These are phyloP conservation scores for Aspergillus sp. DNA, from an alignment of 2,329 filamentous ascomycete genomes.

Conservation along the genomic window DNA sequence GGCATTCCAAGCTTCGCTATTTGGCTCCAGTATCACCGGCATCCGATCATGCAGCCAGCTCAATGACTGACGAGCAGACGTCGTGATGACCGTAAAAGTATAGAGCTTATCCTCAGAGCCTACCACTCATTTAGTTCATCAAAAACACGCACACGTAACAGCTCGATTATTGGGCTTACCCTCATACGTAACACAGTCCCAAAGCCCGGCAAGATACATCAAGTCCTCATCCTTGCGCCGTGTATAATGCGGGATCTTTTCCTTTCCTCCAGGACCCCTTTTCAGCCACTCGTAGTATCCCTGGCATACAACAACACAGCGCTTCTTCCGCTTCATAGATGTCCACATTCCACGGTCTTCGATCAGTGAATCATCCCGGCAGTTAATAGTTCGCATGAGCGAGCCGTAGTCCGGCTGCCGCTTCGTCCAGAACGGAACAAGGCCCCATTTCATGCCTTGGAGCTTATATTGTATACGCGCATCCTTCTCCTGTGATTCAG, in stretches of 20 bases:
- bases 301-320: constrained; percentile 83
- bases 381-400: constrained; percentile 90
- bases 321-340: constrained; percentile 82
- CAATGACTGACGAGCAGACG: constrained; percentile 77
- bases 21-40: constrained; percentile 85
- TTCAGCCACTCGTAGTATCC: constrained; percentile 98
- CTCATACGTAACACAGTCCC: constrained; percentile 83
- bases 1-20: constrained; percentile 64
- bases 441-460: constrained; percentile 93
- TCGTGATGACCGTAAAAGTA: constrained; percentile 94
- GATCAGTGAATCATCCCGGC: constrained; percentile 80
- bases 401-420: constrained; percentile 73
- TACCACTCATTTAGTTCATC: constrained; percentile 23
- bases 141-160: not conserved
- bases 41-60: constrained; percentile 90
- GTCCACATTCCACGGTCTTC: constrained; percentile 84
- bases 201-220: constrained; percentile 88
- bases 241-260: constrained; percentile 81
- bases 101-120: constrained; percentile 69
- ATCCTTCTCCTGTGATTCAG: not conserved
- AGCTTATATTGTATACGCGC: constrained; percentile 64
- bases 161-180: constrained; percentile 44
- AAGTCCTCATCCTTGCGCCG: constrained; percentile 78
- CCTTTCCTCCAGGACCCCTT: constrained; percentile 66
- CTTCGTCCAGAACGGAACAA: constrained; percentile 93